Conservation (phyloP, 371 early-diverging fungal species). For the Syncephalastrum contaminatum region DNA sequence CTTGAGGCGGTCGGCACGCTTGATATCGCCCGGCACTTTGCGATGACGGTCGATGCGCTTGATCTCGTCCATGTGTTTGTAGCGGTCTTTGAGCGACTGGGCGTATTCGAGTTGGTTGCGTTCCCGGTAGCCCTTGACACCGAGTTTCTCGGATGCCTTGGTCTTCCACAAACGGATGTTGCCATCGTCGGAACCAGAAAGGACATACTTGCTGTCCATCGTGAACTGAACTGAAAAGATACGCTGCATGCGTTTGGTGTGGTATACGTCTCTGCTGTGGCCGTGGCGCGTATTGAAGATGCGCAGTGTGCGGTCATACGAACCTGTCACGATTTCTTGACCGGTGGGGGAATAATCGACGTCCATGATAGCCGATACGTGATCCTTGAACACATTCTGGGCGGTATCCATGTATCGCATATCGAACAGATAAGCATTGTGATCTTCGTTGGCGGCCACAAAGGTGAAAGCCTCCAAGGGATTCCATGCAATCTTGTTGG, state of each 20-base stretch:
- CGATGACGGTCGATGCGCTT: slow-evolving; percentile 86
- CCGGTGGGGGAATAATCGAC: slow-evolving; percentile 99
- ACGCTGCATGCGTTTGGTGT: slow-evolving; percentile 98
- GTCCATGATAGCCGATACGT: slow-evolving; percentile 95
- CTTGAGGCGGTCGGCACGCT: slow-evolving; percentile 75
- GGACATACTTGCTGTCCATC: slow-evolving; percentile 95
- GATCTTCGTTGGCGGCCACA: slow-evolving; percentile 97
- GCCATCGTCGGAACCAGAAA: slow-evolving; percentile 98
- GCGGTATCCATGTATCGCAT: slow-evolving; percentile 92
- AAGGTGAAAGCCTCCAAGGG: slow-evolving; percentile 97
- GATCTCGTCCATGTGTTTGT: slow-evolving; percentile 91
- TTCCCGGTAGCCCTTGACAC: slow-evolving; percentile 79
- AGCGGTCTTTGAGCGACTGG: slow-evolving; percentile 92
- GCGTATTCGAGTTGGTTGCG: slow-evolving; percentile 79
- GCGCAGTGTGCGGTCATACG: slow-evolving; percentile 95
- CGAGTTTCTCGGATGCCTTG: slow-evolving; percentile 86
- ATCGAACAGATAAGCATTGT: slow-evolving; percentile 94
- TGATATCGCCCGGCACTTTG: slow-evolving; percentile 82
- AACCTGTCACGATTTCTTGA: slow-evolving; percentile 93
- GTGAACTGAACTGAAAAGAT: slow-evolving; percentile 92
- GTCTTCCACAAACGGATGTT: slow-evolving; percentile 99
- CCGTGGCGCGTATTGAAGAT: slow-evolving; percentile 84
- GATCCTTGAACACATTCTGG: slow-evolving; percentile 87
- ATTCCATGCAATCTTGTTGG: slow-evolving; percentile 97
- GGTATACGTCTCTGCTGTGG: slow-evolving; percentile 94